Evolutionary conservation across 768 basidiomycete species (phyloP), one percentile per base, ranked within the genome.

Genomic region (Coprinopsis marcescibilis): DNA sequence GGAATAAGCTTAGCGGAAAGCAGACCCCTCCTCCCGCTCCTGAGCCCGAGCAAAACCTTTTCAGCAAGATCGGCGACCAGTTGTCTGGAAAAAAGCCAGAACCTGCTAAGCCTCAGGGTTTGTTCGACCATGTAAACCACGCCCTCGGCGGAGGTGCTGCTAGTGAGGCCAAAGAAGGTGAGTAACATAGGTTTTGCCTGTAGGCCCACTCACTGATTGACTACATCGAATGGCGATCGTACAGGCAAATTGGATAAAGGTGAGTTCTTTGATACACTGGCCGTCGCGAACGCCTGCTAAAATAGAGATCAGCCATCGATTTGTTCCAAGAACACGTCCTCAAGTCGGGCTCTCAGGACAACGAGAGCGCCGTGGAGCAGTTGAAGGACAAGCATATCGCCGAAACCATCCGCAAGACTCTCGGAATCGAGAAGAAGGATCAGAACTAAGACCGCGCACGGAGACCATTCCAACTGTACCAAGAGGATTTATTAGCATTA

Each of bases 321-420:
- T 64, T 64, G 29, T 62, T 71, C 14, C 70, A 73, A 51, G 66
- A 72, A 52, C 68, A 70, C 53, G 56, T 70, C 24, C 52, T 73
- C 26, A 58, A 60, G 26, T 46, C 63, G 43, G 69, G 69, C 11
- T 51, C 56, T 32, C 71, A 72, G 56, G 55, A 58, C 15, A 56
- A 71, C 51, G 71, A 72, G 53, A 56, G 60, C 15, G 65, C 63
- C 3, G 19, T 65, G 24, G 70, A 71, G 55, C 68, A 71, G 56
- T 45, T 59, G 52, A 72, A 71, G 49, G 70, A 71, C 53, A 61
- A 66, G 45, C 59, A 63, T 54, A 69, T 71, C 48, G 60, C 63
- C 8, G 56, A 60, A 52, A 59, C 56, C n/a, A 60, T 72, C 27
- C 52, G 65, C 35, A 43, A 48, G 2, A 52, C 30, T n/a, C n/a